Percentiles rank a stretch among this genome's conserved stretches.
Evolutionary conservation across 2,329 filamentous ascomycete genomes (phyloP).

Genomic region (Diaporthe ampelina): DNA sequence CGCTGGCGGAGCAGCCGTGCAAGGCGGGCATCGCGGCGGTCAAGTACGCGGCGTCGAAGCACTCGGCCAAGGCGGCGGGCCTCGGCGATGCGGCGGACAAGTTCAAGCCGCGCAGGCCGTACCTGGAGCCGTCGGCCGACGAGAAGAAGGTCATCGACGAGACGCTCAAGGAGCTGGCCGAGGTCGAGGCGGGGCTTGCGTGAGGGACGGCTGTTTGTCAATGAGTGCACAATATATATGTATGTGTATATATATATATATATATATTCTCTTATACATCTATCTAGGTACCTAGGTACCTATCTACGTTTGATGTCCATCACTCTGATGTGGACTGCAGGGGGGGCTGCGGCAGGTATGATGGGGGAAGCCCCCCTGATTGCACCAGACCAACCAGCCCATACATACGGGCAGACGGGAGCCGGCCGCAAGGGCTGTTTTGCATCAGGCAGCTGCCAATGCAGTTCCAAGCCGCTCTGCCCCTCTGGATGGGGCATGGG

Average conservation of each 20-base stretch:
- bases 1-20: slow-evolving; percentile 74
- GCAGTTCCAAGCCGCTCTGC: not conserved
- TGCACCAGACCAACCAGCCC: not conserved
- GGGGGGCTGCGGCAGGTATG: not conserved
- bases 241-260: no score
- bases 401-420: no score
- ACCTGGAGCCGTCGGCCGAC: slow-evolving; percentile 62
- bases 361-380: not conserved
- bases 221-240: no score
- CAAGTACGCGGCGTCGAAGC: slow-evolving; percentile 77
- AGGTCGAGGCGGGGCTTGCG: slow-evolving; percentile 61
- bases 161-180: slow-evolving; percentile 58
- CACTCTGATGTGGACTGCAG: no score
- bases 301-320: no score
- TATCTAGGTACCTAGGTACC: no score
- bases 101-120: slow-evolving; percentile 73
- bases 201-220: not conserved
- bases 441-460: no score
- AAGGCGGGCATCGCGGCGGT: slow-evolving; percentile 76
- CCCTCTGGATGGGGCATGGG: slow-evolving; percentile 3
- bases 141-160: slow-evolving; percentile 58
- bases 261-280: no score
- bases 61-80: slow-evolving; percentile 70
- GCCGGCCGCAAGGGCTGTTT: no score
- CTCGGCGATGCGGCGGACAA: slow-evolving; percentile 71